Percentiles rank a stretch among this genome's conserved stretches.
phyloP scores from a whole-genome alignment of 1,139 yeast genomes.

The Taphrina populina region DNA sequence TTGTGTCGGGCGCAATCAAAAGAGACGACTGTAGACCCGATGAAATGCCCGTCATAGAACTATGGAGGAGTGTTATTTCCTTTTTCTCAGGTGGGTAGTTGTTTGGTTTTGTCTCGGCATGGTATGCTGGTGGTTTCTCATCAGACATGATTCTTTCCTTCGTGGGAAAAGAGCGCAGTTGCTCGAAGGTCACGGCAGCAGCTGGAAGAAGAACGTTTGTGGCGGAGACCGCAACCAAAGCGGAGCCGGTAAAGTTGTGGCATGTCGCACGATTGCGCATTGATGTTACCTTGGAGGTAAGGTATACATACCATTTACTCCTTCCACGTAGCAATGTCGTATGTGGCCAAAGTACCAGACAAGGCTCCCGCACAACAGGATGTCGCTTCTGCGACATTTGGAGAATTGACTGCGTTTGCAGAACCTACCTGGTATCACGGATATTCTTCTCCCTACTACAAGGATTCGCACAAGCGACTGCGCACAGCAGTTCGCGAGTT shows the following conservation, averaged over 20 bases:
- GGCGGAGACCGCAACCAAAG: no score
- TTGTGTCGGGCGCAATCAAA: constrained; percentile 3
- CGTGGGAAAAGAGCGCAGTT: no score
- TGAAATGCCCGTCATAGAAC: not conserved
- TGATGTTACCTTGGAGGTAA: no score
- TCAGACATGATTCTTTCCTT: no score
- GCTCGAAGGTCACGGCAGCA: no score
- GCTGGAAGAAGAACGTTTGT: no score
- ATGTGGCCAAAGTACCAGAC: constrained; percentile 5
- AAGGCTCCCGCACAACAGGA: not conserved
- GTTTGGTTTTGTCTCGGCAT: no score
- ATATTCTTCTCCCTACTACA: constrained; percentile 48
- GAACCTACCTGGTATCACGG: constrained; percentile 52
- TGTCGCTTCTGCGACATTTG: constrained; percentile 41
- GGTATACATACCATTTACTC: no score
- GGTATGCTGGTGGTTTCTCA: no score
- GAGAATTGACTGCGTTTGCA: constrained; percentile 50
- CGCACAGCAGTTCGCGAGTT: constrained; percentile 48
- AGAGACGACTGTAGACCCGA: not conserved
- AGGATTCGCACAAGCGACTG: constrained; percentile 47
- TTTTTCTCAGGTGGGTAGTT: no score
- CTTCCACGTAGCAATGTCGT: constrained; percentile 1
- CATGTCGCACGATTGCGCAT: no score
- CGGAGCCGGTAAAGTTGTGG: no score
- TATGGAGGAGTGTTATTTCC: constrained; percentile 11